Base-by-base conservation (phyloP, 495 filamentous ascomycete genomes). In the Trichoderma reesei region DNA sequence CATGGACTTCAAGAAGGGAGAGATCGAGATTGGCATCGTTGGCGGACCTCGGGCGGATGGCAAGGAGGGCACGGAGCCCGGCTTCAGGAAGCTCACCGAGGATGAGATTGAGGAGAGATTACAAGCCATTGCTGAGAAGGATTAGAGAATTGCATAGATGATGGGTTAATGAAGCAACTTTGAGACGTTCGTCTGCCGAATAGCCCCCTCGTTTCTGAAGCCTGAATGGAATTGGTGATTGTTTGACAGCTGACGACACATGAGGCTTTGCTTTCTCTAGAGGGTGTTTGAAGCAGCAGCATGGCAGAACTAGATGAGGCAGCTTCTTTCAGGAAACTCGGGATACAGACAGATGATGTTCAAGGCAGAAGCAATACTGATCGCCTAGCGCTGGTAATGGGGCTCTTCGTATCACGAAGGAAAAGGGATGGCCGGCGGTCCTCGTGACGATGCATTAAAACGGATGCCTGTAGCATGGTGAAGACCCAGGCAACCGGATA, bases 1-100 rank as follows among this genome's bases (percentile, higher is more conserved):
- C 73, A 95, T 98, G 69, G 94, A 98, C 77, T 98, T 98, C 82
- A 98, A 98, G 87, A 97, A 97, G 81, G 88, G 88, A 72, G 94
- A 98, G 81, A 86, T 98, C 72, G 94, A 98, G 80, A 88, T 98
- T 72, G 94, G 95, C 68, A 89, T 98, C 71, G 94, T 96, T 18
- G 94, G 94, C 67, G 92, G 89, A 36, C 90, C 91, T 41, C 79
- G 82, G 65, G 73, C 77, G 51, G 91, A 92, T 70, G 92, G 91
- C 70, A 81, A 90, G 76, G 88, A 93, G 70, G 89, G 90, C 51
- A 86, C 85, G 60, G 83, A 90, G 72, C 75, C 87, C 61, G 82
- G 76, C 67, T 98, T 98, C 82, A 85, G 92, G 70, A 87, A 87
- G 68, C 80, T 98, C 77, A 95, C 92, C 10, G 92, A 96, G 75